phyloP scores from a whole-genome alignment of 139 green algal genomes.

The Micractinium sp. region DNA sequence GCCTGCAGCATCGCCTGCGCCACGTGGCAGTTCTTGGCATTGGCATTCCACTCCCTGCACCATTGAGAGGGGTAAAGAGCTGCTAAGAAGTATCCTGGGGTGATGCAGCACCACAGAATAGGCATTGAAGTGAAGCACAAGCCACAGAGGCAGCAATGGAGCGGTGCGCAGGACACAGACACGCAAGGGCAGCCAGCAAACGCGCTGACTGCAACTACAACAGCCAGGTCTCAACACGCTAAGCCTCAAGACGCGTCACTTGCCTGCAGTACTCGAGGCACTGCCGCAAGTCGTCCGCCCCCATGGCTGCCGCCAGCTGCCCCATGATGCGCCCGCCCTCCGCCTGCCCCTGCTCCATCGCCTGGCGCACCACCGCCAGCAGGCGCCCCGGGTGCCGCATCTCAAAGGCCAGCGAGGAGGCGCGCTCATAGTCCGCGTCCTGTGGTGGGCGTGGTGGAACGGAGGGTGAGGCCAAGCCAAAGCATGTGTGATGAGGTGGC shows the following conservation, averaged over 20 bases:
- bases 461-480: constrained; percentile 22
- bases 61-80: too few species aligned
- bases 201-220: too few species aligned
- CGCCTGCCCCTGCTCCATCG: constrained; percentile 6
- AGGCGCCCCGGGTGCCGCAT: constrained; percentile 81
- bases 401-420: constrained; percentile 85
- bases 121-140: background rate
- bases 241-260: background rate
- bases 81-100: too few species aligned
- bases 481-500: background rate
- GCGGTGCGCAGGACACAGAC: too few species aligned
- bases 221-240: too few species aligned
- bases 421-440: constrained; percentile 70
- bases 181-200: too few species aligned
- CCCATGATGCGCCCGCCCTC: constrained; percentile 16
- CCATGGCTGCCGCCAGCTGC: constrained; percentile 2
- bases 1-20: constrained; percentile 84
- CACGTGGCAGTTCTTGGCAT: constrained; percentile 78
- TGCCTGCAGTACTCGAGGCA: constrained; percentile 25
- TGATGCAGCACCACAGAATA: background rate
- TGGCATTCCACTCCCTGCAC: constrained; percentile 96
- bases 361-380: constrained; percentile 69
- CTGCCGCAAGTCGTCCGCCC: constrained; percentile 25
- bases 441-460: constrained; percentile 37
- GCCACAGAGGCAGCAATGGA: background rate